Percentiles rank a stretch among this genome's conserved stretches.
phyloP scores from a whole-genome alignment of 768 basidiomycete genomes.

The Filobasidium wieringae region DNA sequence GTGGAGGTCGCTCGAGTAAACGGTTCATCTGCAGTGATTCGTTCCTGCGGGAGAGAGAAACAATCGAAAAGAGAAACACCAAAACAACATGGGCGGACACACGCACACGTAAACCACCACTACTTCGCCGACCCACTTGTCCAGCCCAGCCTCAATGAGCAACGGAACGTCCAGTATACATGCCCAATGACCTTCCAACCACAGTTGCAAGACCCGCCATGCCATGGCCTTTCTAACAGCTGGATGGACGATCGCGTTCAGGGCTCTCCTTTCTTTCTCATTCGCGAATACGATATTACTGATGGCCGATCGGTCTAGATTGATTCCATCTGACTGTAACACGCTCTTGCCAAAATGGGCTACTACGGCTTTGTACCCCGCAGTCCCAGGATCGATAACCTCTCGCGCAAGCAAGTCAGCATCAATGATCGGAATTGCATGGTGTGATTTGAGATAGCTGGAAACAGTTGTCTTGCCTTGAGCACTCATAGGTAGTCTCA shows the following conservation, averaged over 20 bases:
- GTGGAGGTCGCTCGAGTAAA: slow-evolving; percentile 52
- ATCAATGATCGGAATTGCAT: slow-evolving; percentile 72
- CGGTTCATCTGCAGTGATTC: slow-evolving; percentile 71
- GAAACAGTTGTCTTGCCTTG: slow-evolving; percentile 89
- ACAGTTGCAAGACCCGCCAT: slow-evolving; percentile 53
- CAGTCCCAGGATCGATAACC: slow-evolving; percentile 73
- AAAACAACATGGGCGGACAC: background rate
- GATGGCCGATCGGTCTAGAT: slow-evolving; percentile 68
- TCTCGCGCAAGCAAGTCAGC: slow-evolving; percentile 79
- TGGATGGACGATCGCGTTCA: slow-evolving; percentile 84
- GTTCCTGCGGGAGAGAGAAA: slow-evolving; percentile 46
- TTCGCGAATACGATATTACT: slow-evolving; percentile 78
- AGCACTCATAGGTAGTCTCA: too few species aligned
- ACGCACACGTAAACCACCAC: slow-evolving; percentile 83
- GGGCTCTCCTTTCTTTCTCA: slow-evolving; percentile 52
- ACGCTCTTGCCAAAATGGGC: slow-evolving; percentile 56
- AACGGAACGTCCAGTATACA: slow-evolving; percentile 85
- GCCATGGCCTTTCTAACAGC: slow-evolving; percentile 72
- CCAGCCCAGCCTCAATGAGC: slow-evolving; percentile 75
- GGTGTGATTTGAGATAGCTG: slow-evolving; percentile 49
- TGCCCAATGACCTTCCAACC: slow-evolving; percentile 65
- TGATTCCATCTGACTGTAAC: slow-evolving; percentile 51
- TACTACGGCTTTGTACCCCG: slow-evolving; percentile 56
- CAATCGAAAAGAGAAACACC: background rate
- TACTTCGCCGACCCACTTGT: slow-evolving; percentile 69